Base-by-base conservation (phyloP, 768 basidiomycete genomes). In the Xerocomellus intermedius region DNA sequence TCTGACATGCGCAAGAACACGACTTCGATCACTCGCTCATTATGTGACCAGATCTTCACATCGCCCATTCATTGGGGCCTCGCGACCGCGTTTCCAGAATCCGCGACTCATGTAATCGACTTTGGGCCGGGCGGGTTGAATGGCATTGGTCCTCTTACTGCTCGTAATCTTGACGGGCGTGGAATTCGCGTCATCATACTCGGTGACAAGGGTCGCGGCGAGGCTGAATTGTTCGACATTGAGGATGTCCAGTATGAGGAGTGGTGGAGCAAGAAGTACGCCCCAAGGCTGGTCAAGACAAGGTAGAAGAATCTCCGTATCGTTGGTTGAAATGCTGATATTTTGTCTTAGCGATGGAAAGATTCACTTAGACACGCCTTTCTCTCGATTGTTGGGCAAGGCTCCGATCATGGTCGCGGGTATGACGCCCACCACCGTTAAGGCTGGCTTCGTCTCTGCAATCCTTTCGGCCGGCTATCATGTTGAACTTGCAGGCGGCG, bases 401-500 rank as follows among this genome's bases (percentile, higher is more conserved):
- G 86, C 97, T 4, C 97, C 97, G 33, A 89, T 99, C 73, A 98
- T 98, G 97, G 94, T 99, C 37, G 96, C 95, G 46, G 97, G 97
- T 55, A 98, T 99, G 97, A 99, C 97, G 0, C 97, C 97, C 0
- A 89, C 89, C 2, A 99, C 97, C 32, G 97, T 99, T 60, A 88
- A 95, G 69, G 88, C 88, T 32, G 94, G 94, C 17, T 96, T 98
- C 71, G 95, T 98, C 65, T 86, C 87, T 55, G 95, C 97, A 8
- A 82, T 96, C 43, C 85, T 97, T 62, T 82, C 87, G 58, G 95
- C 97, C 26, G 96, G 96, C 1, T 98, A 88, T 71, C 97, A 99
- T 70, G 81, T 98, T 65, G 97, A 99, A 73, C 82, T 99, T 58
- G 97, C 97, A 50, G 97, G 97, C 57, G 97, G 97, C 49, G 97